Base-by-base conservation (phyloP, 139 green algal genomes). In the Tetraselmis striata region DNA sequence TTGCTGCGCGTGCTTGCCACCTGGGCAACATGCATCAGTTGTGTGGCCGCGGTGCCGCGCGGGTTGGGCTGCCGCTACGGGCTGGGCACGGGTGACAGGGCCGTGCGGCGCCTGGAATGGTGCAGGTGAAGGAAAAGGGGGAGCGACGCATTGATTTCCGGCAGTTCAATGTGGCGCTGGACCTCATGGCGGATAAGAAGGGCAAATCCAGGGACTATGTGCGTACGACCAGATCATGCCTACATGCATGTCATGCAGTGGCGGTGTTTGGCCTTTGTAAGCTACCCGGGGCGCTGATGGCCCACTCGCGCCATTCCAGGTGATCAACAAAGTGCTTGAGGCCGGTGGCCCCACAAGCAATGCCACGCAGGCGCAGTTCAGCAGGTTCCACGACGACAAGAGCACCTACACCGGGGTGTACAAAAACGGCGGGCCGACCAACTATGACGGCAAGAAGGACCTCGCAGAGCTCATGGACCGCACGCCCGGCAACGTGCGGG, bases 361-460 rank as follows among this genome's bases (percentile, higher is more conserved):
- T 22, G 78, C 28, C 31, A 82, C 78, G 1, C 23, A 27, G 2
- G 78, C 31, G 31, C 25, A 75, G 31, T 76, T 22, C 5, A 75
- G 2, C 31, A 82, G n/a, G 30, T 82, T 82, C 31, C 31, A 82
- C 78, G 78, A 82, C 31, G 78, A 82, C 30, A 82, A 82, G 78
- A 31, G 11, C 5, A 82, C 31, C 31, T 82, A 76, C 24, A 76
- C 78, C 2, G 78, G 78, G 2, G 24, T 30, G 78, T 75, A 82
- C 31, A 45, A 32, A 18, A 67, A 67, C 45, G 45, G 45, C 45
- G 45, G 45, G 45, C 45, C 45, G 11, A 67, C 45, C 5, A 67
- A 67, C 45, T 67, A 67, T 18, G 45, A 67, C 45, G 45, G 45
- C 11, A 67, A 67, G 45, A 67, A 18, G 45, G 45, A 67, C 45